phyloP scores from a whole-genome alignment of 2,329 filamentous ascomycete species.

The Fusarium lateritium region DNA sequence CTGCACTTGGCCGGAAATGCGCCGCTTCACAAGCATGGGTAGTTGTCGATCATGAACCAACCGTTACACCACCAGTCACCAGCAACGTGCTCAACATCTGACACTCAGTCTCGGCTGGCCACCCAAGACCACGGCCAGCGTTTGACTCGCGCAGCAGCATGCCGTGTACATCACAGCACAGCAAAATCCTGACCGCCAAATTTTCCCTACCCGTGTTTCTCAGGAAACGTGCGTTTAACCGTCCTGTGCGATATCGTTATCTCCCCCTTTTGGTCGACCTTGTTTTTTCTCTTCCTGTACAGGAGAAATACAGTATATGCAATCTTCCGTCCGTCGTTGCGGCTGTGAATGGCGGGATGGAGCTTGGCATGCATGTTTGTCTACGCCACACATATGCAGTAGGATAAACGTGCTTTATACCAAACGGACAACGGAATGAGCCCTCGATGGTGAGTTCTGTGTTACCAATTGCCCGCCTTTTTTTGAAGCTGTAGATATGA shows the following conservation, averaged over 20 bases:
- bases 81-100: slow-evolving; percentile 40
- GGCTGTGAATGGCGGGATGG: neutral
- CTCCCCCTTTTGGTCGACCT: neutral
- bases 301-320: slow-evolving; percentile 14
- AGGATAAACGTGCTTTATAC: neutral
- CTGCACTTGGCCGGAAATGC: too few relatives aligned
- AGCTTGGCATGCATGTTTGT: slow-evolving; percentile 23
- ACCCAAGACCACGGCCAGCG: slow-evolving; percentile 26
- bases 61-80: neutral
- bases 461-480: neutral
- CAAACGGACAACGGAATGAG: slow-evolving; percentile 6
- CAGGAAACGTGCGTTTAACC: neutral
- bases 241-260: neutral
- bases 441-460: slow-evolving; percentile 5
- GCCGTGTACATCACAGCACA: slow-evolving; percentile 12
- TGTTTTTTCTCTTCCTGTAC: neutral
- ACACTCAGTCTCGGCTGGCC: slow-evolving; percentile 44
- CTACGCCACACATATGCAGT: slow-evolving; percentile 6
- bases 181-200: slow-evolving; percentile 30
- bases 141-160: slow-evolving; percentile 33
- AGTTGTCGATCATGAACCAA: too few relatives aligned
- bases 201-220: neutral
- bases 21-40: too few relatives aligned
- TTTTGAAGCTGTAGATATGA: slow-evolving; percentile 29
- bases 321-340: slow-evolving; percentile 14